phyloP scores from a whole-genome alignment of 2,329 filamentous ascomycete genomes.

The Scytalidium lignicola region DNA sequence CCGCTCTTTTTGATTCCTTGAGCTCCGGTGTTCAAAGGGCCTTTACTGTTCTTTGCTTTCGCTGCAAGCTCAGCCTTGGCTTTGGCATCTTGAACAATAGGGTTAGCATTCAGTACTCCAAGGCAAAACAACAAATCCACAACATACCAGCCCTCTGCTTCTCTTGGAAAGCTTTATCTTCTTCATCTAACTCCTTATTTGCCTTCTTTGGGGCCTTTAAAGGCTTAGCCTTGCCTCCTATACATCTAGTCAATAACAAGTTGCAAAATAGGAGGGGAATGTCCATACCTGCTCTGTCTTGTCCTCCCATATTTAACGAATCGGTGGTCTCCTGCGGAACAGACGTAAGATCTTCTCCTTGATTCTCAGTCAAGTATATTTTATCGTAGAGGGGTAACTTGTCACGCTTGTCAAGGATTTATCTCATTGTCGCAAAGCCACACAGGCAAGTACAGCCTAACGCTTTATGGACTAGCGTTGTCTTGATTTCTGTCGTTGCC shows the following conservation, averaged over 20 bases:
- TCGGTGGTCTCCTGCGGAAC: background rate
- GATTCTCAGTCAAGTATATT: too few relatives aligned
- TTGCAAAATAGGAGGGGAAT: background rate
- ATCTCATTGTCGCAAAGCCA: background rate
- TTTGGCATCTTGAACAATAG: slow-evolving; percentile 61
- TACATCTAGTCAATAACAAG: slow-evolving; percentile 15
- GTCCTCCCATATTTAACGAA: slow-evolving; percentile 56
- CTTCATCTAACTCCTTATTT: slow-evolving; percentile 70
- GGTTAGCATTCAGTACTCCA: slow-evolving; percentile 4
- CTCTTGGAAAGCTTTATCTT: slow-evolving; percentile 75
- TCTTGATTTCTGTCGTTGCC: background rate
- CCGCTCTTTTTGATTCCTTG: slow-evolving; percentile 98
- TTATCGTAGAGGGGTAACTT: background rate
- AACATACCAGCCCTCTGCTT: slow-evolving; percentile 78
- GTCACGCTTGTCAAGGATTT: background rate
- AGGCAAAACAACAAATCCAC: background rate
- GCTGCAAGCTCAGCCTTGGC: slow-evolving; percentile 78
- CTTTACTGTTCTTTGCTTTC: slow-evolving; percentile 74
- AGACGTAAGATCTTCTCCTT: too few relatives aligned
- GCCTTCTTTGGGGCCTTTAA: slow-evolving; percentile 87
- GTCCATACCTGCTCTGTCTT: slow-evolving; percentile 57
- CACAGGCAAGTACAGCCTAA: too few relatives aligned
- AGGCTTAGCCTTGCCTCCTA: slow-evolving; percentile 79
- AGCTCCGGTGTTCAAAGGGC: slow-evolving; percentile 74
- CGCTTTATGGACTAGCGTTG: background rate